phyloP scores from a whole-genome alignment of 2,329 filamentous ascomycete species.

The Biscogniauxia sp. region DNA sequence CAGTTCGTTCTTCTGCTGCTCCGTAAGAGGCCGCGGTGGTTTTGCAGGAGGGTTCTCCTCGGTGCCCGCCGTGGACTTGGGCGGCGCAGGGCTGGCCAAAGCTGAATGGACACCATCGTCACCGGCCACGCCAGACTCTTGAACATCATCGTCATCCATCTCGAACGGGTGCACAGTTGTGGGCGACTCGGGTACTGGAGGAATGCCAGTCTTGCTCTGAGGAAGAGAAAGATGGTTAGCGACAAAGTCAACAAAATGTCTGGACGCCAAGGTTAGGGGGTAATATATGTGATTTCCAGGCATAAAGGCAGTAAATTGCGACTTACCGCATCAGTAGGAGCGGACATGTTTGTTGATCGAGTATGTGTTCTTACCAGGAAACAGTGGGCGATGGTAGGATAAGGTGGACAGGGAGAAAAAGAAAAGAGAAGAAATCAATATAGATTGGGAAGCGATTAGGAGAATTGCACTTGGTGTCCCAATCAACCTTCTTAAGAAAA shows the following conservation, averaged over 20 bases:
- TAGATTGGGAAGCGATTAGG: neutral
- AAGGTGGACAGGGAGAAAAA: too few species aligned
- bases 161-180: constrained; percentile 65
- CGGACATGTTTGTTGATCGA: constrained; percentile 28
- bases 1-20: constrained; percentile 79
- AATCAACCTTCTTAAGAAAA: neutral
- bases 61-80: constrained; percentile 32
- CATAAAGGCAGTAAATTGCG: constrained; percentile 10
- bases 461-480: neutral
- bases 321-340: constrained; percentile 33
- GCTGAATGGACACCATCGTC: constrained; percentile 35
- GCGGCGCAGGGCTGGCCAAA: constrained; percentile 21
- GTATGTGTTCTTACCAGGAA: neutral
- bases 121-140: constrained; percentile 54
- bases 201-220: constrained; percentile 41
- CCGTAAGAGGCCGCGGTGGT: constrained; percentile 78
- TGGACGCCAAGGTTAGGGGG: constrained; percentile 7
- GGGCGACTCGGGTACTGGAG: constrained; percentile 57
- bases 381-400: neutral
- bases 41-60: constrained; percentile 62
- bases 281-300: constrained; percentile 11
- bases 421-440: too few species aligned
- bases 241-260: neutral
- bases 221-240: constrained; percentile 12
- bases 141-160: constrained; percentile 68